Base-by-base conservation (phyloP, 192 early-diverging fungal genomes). In the Cladochytrium replicatum region DNA sequence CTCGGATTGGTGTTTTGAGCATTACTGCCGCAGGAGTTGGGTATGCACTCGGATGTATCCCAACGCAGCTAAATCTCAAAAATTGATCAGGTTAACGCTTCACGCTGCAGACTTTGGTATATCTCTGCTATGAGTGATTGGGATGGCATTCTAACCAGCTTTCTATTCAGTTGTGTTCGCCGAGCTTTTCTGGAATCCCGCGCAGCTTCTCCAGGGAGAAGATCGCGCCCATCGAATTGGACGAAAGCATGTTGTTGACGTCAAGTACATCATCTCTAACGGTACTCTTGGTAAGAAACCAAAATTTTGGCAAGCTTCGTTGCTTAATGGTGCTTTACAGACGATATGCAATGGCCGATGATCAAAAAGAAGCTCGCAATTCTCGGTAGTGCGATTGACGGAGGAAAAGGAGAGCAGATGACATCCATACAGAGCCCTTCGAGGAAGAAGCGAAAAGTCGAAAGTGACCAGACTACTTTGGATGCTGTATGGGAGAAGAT, bases 101-200 rank as follows among this genome's bases (percentile, higher is more conserved):
- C 34, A 53, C 30, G 56, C 63, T 17, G 72, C 72, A 1, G 67
- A 74, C 55, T 13, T 60, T 6, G 60, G 61, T 58, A 26, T 34
- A 22, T 22, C 31, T 4, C 8, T 29, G 17, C 4, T n/a, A 4
- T 22, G 7, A 26, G 47, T 50, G 17, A n/a, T 34, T 13, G 26
- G 13, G 23, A n/a, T 31, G 4, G 29, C 50, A 48, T 44, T 32
- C 24, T 54, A 47, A 13, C 27, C n/a, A 7, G n/a, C n/a, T n/a
- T n/a, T n/a, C n/a, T 40, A 49, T 41, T 17, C 38, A 68, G 71
- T 74, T 2, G 27, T 74, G 25, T 74, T 74, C 54, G 71, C 66
- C 29, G 72, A 74, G 42, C 30, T 74, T 19, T 74, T 45, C 32
- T 74, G 71, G 71, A 74, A 74, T 22, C 72, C 72, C 0, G 67